Evolutionary conservation across 352 stramenopile genomes (phyloP), one percentile per base, ranked within the genome.

Genomic region (Pythium coloratum): DNA sequence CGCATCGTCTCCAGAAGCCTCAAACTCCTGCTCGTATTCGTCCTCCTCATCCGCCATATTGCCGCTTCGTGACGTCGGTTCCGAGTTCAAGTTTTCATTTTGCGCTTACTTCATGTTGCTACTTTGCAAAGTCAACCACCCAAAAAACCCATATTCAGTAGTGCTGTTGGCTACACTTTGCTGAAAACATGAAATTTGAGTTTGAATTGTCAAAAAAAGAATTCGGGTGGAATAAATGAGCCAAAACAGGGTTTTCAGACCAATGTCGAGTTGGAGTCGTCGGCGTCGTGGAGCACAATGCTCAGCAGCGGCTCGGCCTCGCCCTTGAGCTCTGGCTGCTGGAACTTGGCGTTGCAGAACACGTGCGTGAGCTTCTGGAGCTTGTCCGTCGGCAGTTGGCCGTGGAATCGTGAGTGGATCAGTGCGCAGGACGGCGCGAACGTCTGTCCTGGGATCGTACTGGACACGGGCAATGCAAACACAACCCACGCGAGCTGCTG

Each of bases 331-430:
- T 73, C 63, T 9, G 51, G 55, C 13, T 72, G 55, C 36, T 67
- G 50, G 47, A 59, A 73, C 64, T 77, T 81, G 12, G 76, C 64
- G 61, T 89, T 91, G 71, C 81, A 88, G 49, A 84, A 80, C 30
- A 91, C 63, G 54, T 88, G 77, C n/a, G 67, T 82, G 33, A 91
- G 74, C 51, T 89, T 82, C 56, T 81, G 62, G 4, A 91, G 64
- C 67, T 88, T 81, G 16, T 81, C 72, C 3, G 59, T 9, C 13
- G 73, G 53, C 16, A 91, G 59, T 36, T 74, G 76, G 24, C 40
- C 38, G 60, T 76, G 66, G 59, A 89, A 89, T 8, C 76, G 73
- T 12, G 76, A 75, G 65, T 86, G 72, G 30, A 88, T 63, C 28
- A 59, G 40, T 16, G 73, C 65, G 2, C 69, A 69, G 16, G 77